Evolutionary conservation across 148 eudicot species (phyloP).

Genomic region (Amaranthus palmeri): DNA sequence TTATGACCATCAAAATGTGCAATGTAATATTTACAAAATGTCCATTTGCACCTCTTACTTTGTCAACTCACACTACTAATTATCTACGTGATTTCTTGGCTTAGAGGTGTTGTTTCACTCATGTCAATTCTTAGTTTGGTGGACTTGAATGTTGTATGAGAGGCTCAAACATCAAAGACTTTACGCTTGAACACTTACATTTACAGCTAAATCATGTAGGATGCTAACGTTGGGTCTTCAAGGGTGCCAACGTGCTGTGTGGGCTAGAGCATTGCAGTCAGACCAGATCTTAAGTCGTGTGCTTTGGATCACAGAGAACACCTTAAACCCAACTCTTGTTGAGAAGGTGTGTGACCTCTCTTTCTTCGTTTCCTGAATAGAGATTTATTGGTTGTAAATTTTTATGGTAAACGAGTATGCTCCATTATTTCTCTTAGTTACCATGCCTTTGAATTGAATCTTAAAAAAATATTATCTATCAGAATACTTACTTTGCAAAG

Average conservation of each 20-base stretch:
- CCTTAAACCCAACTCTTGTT: conserved; percentile 68
- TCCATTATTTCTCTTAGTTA: background rate
- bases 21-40: too few species aligned
- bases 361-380: background rate
- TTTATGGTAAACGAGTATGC: background rate
- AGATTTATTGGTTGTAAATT: background rate
- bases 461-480: too few species aligned
- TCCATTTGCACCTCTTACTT: too few species aligned
- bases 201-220: conserved; percentile 30
- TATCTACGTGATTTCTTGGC: too few species aligned
- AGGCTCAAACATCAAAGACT: background rate
- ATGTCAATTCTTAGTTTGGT: too few species aligned
- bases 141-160: background rate
- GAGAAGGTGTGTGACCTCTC: conserved; percentile 57
- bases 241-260: conserved; percentile 53
- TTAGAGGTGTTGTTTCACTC: too few species aligned
- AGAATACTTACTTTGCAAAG: too few species aligned
- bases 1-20: too few species aligned
- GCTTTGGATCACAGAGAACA: conserved; percentile 83
- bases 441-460: background rate
- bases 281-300: conserved; percentile 62
- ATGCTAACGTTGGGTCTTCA: conserved; percentile 72
- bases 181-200: background rate
- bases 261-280: conserved; percentile 74
- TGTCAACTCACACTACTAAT: too few species aligned